Evolutionary conservation across 1,284 basidiomycete species (phyloP), one percentile per base, ranked within the genome.

Genomic region (Bjerkandera adusta): DNA sequence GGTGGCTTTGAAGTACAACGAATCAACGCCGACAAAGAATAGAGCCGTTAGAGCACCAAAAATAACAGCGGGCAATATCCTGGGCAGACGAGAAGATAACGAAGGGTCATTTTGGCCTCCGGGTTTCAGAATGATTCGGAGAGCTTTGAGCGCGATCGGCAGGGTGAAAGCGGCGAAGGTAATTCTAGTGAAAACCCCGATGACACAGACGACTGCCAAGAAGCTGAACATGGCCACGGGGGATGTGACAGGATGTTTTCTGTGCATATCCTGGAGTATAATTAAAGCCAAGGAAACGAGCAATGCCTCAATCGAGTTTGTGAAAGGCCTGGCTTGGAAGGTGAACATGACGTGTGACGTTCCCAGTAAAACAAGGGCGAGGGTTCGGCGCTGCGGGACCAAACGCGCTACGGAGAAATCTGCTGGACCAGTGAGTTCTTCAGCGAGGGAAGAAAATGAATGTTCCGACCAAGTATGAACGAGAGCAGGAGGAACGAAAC

Each of bases 321-420:
- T 68, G 47, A 72, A 72, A 2, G 69, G 68, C 29, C 70, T 61
- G 20, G 69, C 50, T 50, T 72, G 71, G 36, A 70, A 69, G 2
- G 69, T 69, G 40, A 60, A 59, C 26, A 60, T 55, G 42, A 70
- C 63, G 32, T 70, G 62, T 25, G 70, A 72, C 7, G 70, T 69
- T 0, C 59, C 66, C n/a, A 71, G 49, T 6, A 72, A 54, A n/a
- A 67, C 39, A 7, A 69, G 45, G 18, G 61, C 61, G 27, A 54
- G 35, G 15, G 52, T 44, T 5, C 63, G 60, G n/a, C 49, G 24
- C 16, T 40, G 39, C 1, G 62, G 52, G 5, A 64, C 53, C 8
- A 71, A 54, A 35, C 45, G 43, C 33, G 26, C 54, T n/a, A 65
- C 42, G 12, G 56, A 63, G 18, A 55, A 61, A 54, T 71, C 69